A percentile compares a stretch with the other conserved stretches of the same genome.
These are phyloP conservation scores for Westerdykella ornata DNA, from an alignment of 2,329 filamentous ascomycete species.

Conservation along the genomic window DNA sequence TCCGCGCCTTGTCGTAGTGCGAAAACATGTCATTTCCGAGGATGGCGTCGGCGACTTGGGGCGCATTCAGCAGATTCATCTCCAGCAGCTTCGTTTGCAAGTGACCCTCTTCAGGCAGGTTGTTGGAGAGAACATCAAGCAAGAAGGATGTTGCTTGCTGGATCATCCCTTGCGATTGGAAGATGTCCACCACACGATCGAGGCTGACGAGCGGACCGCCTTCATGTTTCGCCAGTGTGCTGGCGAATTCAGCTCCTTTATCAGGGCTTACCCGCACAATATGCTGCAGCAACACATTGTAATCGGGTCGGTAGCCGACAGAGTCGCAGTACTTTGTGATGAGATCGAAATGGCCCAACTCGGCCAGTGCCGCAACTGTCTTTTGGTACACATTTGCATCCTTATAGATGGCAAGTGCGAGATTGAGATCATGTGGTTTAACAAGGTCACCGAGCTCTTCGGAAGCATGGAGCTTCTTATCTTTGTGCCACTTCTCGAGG, in stretches of 20 bases:
- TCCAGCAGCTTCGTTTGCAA: conserved; percentile 91
- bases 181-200: conserved; percentile 92
- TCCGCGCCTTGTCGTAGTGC: conserved; percentile 85
- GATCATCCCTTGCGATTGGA: conserved; percentile 96
- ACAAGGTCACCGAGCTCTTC: conserved; percentile 95
- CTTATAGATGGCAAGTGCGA: conserved; percentile 84
- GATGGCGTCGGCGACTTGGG: conserved; percentile 96
- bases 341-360: conserved; percentile 94
- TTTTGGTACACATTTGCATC: conserved; percentile 88
- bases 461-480: conserved; percentile 92
- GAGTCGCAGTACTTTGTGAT: conserved; percentile 87
- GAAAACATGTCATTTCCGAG: conserved; percentile 98
- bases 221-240: conserved; percentile 83
- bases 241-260: conserved; percentile 90
- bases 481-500: conserved; percentile 95
- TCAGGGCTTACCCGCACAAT: conserved; percentile 87
- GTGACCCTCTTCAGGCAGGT: conserved; percentile 86
- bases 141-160: conserved; percentile 98
- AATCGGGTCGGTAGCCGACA: conserved; percentile 88
- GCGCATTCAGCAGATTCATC: conserved; percentile 96
- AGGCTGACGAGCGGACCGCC: conserved; percentile 83
- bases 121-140: conserved; percentile 89
- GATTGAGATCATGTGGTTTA: conserved; percentile 76
- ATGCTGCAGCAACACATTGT: conserved; percentile 83
- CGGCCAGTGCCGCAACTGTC: conserved; percentile 89